phyloP scores from a whole-genome alignment of 2,329 filamentous ascomycete genomes.

The Verticillium nonalfalfae region DNA sequence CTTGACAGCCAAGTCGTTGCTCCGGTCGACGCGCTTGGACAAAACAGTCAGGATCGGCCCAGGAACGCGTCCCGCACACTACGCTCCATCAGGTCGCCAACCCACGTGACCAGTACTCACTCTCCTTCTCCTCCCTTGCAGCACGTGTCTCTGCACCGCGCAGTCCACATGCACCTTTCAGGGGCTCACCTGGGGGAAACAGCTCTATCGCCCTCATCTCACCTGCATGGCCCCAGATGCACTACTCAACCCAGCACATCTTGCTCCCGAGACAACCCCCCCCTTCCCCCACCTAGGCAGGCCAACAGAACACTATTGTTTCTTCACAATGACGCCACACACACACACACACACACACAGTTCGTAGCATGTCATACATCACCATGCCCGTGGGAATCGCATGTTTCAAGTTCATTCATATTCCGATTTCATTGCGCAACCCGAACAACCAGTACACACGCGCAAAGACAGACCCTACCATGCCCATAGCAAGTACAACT shows the following conservation, averaged over 20 bases:
- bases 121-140: background rate
- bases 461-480: background rate
- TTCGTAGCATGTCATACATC: background rate
- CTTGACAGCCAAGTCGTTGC: background rate
- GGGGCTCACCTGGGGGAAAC: background rate
- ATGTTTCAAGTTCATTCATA: background rate
- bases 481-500: background rate
- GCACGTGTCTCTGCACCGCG: background rate
- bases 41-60: background rate
- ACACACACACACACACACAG: too few species aligned
- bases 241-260: background rate
- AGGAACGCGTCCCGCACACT: background rate
- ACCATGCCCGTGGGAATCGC: background rate
- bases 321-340: too few species aligned
- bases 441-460: background rate
- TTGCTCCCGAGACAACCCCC: background rate
- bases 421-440: background rate
- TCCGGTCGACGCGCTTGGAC: background rate
- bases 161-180: background rate
- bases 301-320: background rate
- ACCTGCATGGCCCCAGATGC: background rate
- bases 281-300: background rate
- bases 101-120: background rate
- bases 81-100: background rate
- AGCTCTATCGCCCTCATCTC: background rate